Base-by-base conservation (phyloP, 1,284 basidiomycete genomes). In the Takashimella koratensis region DNA sequence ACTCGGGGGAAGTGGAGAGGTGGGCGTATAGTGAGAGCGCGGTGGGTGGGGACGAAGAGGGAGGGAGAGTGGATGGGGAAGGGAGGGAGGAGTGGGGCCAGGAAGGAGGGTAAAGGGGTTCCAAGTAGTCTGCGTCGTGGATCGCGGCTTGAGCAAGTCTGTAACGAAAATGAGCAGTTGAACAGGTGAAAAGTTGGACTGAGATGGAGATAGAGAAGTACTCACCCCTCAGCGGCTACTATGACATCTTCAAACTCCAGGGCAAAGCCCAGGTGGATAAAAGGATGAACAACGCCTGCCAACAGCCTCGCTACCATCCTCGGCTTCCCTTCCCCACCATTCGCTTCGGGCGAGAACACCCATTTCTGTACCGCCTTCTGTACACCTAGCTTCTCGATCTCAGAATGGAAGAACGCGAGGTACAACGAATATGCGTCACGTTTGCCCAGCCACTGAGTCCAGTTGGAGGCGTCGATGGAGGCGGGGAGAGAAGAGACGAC, bases 261-360 rank as follows among this genome's bases (percentile, higher is more conserved):
- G 3, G 81, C 85, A 58, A 84, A 84, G 78, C 85, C 86, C 26
- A 81, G 71, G 63, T 85, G 83, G 42, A 88, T 86, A 49, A 85
- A 74, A 0, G 85, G 84, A 68, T 88, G 63, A 12, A 62, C 45
- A 2, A 57, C 52, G 12, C 85, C 85, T 27, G 77, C 78, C 41
- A 84, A 68, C 39, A 86, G 77, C 10, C 84, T 76, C 21, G 79
- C 64, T 3, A 85, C 65, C 84, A 87, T 86, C 20, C 76, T 56
- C 0, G 77, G 73, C 16, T 80, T 74, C 5, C 70, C 70, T 55
- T 84, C 84, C 4, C 71, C 50, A 12, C 47, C 59, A 25, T 47
- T 57, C 5, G 68, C 70, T 2, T 55, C 68, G 0, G 78, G 70
- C 1, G 79, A 75, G 62, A 86, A 84, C 2, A 86, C 62, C 63